These are phyloP conservation scores for Domatiomyces globalis DNA, from an alignment of 2,329 filamentous ascomycete species.

Conservation along the genomic window DNA sequence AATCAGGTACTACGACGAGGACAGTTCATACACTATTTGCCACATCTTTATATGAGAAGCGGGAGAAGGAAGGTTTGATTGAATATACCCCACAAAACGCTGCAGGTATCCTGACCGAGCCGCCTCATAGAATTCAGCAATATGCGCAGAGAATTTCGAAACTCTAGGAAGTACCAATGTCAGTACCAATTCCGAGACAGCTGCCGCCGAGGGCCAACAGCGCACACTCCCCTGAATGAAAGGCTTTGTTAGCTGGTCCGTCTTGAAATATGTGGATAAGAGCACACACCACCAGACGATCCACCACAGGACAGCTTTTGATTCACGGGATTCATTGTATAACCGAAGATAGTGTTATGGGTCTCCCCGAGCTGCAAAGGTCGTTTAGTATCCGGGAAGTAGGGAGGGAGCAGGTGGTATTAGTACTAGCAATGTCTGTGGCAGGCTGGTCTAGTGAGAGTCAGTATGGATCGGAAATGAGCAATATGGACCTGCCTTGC, in stretches of 20 bases:
- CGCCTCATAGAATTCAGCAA: slow-evolving; percentile 21
- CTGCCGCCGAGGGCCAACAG: slow-evolving; percentile 41
- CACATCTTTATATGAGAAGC: slow-evolving; percentile 41
- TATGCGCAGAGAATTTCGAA: no score
- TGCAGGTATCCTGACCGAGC: slow-evolving; percentile 42
- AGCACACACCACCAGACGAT: slow-evolving; percentile 36
- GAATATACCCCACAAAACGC: slow-evolving; percentile 45
- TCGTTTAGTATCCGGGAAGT: slow-evolving; percentile 37
- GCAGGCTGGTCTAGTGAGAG: no score
- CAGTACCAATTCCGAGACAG: slow-evolving; percentile 44
- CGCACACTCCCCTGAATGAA: slow-evolving; percentile 34
- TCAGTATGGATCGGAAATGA: no score
- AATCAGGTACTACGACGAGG: no score
- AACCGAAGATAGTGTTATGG: slow-evolving; percentile 46
- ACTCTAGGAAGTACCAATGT: slow-evolving; percentile 25
- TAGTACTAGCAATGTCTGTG: no score
- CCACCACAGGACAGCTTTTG: slow-evolving; percentile 40
- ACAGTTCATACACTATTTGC: slow-evolving; percentile 39
- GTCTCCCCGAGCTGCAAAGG: slow-evolving; percentile 43
- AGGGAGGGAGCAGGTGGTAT: no score
- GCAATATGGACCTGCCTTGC: slow-evolving; percentile 32
- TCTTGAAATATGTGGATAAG: no score
- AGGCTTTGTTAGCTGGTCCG: no score
- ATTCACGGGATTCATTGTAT: slow-evolving; percentile 45
- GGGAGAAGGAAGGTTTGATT: slow-evolving; percentile 38